A percentile compares a stretch with the other conserved stretches of the same genome.
Evolutionary conservation across 306 rosid species (phyloP).

Genomic region (Amphicarpaea edgeworthii): DNA sequence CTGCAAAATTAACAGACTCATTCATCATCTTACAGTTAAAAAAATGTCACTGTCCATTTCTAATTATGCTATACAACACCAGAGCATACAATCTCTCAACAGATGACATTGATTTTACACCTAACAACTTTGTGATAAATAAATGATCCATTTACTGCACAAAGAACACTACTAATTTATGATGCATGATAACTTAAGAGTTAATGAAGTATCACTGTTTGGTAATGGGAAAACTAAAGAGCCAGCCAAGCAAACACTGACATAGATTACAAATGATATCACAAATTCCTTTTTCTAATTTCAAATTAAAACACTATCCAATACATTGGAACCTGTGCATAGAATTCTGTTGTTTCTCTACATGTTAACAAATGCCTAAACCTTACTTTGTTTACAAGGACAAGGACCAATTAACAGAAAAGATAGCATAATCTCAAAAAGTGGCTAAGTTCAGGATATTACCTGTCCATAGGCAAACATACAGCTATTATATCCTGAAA

Average conservation of each 20-base stretch:
- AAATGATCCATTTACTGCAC: not conserved
- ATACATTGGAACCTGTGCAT: not conserved
- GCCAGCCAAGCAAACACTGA: slow-evolving; percentile 11
- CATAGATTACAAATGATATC: slow-evolving; percentile 1
- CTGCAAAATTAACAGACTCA: slow-evolving; percentile 59
- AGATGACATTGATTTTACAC: slow-evolving; percentile 11
- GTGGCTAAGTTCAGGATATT: slow-evolving; percentile 37
- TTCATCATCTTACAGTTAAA: slow-evolving; percentile 37
- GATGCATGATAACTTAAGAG: not conserved
- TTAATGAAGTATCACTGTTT: not conserved
- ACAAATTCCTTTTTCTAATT: not conserved
- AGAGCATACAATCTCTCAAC: slow-evolving; percentile 29
- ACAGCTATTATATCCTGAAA: slow-evolving; percentile 95
- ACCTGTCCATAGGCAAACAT: slow-evolving; percentile 99
- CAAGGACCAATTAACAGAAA: not conserved
- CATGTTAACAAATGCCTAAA: not conserved
- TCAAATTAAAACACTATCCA: slow-evolving; percentile 2
- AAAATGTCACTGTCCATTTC: slow-evolving; percentile 15
- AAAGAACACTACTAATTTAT: slow-evolving; percentile 10
- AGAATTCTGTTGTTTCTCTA: slow-evolving; percentile 4
- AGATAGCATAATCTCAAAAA: slow-evolving; percentile 16
- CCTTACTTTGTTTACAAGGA: slow-evolving; percentile 15
- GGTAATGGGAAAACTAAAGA: slow-evolving; percentile 9
- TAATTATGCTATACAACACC: not conserved
- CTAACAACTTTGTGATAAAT: slow-evolving; percentile 8